Conservation (phyloP, 148 eudicot species). For the Cornus florida region DNA sequence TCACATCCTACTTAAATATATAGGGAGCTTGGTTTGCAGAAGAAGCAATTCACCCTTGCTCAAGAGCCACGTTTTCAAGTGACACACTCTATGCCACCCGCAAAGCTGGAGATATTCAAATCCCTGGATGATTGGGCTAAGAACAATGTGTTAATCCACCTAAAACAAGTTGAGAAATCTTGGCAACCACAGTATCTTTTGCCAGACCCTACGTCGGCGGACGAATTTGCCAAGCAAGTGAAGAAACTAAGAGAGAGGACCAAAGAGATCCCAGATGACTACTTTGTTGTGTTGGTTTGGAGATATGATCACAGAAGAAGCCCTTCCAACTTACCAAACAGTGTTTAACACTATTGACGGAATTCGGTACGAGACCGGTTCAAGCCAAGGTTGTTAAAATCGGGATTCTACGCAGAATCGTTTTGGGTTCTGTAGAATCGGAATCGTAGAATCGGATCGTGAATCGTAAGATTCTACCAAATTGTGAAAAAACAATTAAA, state of each 20-base stretch:
- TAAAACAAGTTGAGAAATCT: slow-evolving; percentile 60
- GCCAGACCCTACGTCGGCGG: slow-evolving; percentile 55
- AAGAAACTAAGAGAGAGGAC: slow-evolving; percentile 49
- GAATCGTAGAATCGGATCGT: too few relatives aligned
- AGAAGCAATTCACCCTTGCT: slow-evolving; percentile 39
- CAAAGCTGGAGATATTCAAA: slow-evolving; percentile 59
- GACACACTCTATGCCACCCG: slow-evolving; percentile 59
- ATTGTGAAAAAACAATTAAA: too few relatives aligned
- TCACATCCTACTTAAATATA: not conserved
- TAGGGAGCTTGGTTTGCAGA: slow-evolving; percentile 25
- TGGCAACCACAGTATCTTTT: slow-evolving; percentile 72
- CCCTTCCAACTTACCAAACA: slow-evolving; percentile 68
- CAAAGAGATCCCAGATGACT: slow-evolving; percentile 56
- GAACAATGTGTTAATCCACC: slow-evolving; percentile 35
- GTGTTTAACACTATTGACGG: slow-evolving; percentile 59
- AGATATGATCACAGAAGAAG: slow-evolving; percentile 75
- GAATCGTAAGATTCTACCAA: too few relatives aligned
- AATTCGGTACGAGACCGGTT: slow-evolving; percentile 60
- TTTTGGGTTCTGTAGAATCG: too few relatives aligned
- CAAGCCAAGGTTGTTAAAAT: too few relatives aligned
- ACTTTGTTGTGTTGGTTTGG: slow-evolving; percentile 60
- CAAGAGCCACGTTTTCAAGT: slow-evolving; percentile 41
- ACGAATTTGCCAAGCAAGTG: slow-evolving; percentile 45
- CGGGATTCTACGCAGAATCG: too few relatives aligned
- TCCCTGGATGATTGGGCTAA: slow-evolving; percentile 57